Conservation (phyloP, 495 filamentous ascomycete species). For the Aspergillus avenaceus region DNA sequence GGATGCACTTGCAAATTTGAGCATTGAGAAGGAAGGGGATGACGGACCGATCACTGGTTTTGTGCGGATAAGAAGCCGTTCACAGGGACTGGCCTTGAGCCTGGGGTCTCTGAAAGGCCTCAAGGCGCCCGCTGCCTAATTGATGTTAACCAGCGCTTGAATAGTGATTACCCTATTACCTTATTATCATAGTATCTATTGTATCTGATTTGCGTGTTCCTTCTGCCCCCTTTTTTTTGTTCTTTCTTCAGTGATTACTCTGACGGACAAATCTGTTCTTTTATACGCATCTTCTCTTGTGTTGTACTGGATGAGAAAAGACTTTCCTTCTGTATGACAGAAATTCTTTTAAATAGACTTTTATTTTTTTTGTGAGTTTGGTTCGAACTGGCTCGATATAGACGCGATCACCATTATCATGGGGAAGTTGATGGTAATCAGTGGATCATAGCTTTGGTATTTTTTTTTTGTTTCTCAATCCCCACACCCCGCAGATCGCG, state of each 20-base stretch:
- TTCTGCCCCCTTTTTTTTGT: conserved; percentile 21
- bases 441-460: too few species aligned
- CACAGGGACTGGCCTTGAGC: conserved; percentile 91
- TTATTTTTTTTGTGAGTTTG: not conserved
- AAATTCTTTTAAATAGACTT: conserved; percentile 7
- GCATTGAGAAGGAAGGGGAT: conserved; percentile 95
- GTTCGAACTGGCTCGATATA: not conserved
- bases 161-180: conserved; percentile 20
- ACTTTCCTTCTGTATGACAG: conserved; percentile 11
- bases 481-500: conserved; percentile 3
- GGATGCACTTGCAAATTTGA: conserved; percentile 96
- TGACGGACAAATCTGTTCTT: conserved; percentile 33
- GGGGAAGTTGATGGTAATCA: too few species aligned
- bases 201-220: conserved; percentile 10
- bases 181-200: conserved; percentile 13
- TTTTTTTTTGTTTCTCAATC: too few species aligned
- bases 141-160: conserved; percentile 13
- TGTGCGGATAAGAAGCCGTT: conserved; percentile 95
- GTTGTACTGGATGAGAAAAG: conserved; percentile 31
- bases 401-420: too few species aligned
- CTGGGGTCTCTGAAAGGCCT: conserved; percentile 93
- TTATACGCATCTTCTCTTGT: conserved; percentile 16
- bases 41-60: conserved; percentile 98
- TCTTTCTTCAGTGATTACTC: conserved; percentile 13
- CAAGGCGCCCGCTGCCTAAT: conserved; percentile 53